Percentiles rank a stretch among this genome's conserved stretches.
Conservation (phyloP, 2,329 filamentous ascomycete species). For the Xylaria sp. region DNA sequence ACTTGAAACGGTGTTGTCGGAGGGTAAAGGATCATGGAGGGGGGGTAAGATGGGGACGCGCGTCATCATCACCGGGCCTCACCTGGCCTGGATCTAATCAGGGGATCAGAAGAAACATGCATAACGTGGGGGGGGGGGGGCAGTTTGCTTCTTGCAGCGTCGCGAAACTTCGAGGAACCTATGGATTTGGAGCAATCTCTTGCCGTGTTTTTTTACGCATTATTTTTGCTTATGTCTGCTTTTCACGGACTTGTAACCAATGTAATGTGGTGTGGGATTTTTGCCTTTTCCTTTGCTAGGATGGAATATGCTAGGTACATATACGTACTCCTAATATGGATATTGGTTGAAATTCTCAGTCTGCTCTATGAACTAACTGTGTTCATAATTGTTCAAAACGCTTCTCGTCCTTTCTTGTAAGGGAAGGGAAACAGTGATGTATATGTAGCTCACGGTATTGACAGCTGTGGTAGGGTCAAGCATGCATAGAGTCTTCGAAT, state of each 20-base stretch:
- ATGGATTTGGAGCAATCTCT: conserved; percentile 7
- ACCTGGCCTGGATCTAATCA: conserved; percentile 27
- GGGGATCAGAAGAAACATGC: conserved; percentile 5
- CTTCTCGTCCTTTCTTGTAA: no score
- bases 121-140: conserved; percentile 3
- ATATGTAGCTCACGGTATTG: background rate
- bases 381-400: no score
- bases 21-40: background rate
- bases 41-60: conserved; percentile 5
- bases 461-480: background rate
- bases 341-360: background rate
- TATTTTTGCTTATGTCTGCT: background rate
- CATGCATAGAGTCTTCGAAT: background rate
- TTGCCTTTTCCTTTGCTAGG: conserved; percentile 13
- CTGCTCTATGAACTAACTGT: background rate
- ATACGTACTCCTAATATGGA: conserved; percentile 19
- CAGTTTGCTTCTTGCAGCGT: conserved; percentile 9
- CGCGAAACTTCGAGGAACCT: conserved; percentile 11
- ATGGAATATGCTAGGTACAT: conserved; percentile 25
- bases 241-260: conserved; percentile 11
- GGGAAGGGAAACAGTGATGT: background rate
- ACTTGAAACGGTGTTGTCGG: conserved; percentile 9
- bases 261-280: conserved; percentile 1
- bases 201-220: conserved; percentile 4
- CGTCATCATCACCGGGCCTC: conserved; percentile 2